Evolutionary conservation across 2,329 filamentous ascomycete genomes (phyloP).

Genomic region (Colletotrichum camelliae): DNA sequence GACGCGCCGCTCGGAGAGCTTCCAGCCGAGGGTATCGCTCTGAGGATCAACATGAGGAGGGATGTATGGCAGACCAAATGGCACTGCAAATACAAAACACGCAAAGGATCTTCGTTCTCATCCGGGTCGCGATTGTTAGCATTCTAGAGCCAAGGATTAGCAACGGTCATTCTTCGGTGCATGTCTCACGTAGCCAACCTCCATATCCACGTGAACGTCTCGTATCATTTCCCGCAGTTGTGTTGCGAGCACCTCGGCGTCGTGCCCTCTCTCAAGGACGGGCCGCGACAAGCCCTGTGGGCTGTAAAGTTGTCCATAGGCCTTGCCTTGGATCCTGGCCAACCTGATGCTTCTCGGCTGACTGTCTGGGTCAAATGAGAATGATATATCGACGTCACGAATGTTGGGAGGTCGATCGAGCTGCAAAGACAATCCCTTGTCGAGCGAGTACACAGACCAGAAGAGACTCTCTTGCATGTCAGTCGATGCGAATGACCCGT

Average conservation of each 20-base stretch:
- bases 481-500: not conserved
- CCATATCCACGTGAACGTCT: not conserved
- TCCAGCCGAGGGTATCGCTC: slow-evolving; percentile 23
- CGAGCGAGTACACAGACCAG: slow-evolving; percentile 39
- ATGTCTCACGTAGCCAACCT: not conserved
- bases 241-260: not conserved
- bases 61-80: slow-evolving; percentile 40
- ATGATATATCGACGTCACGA: slow-evolving; percentile 34
- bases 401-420: slow-evolving; percentile 38
- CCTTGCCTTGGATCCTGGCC: slow-evolving; percentile 32
- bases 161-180: not conserved
- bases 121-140: not conserved
- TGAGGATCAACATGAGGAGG: slow-evolving; percentile 36
- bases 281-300: slow-evolving; percentile 4
- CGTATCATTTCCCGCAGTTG: not conserved
- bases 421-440: slow-evolving; percentile 40
- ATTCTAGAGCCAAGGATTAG: not conserved
- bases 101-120: slow-evolving; percentile 27
- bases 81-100: slow-evolving; percentile 33
- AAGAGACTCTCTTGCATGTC: slow-evolving; percentile 31
- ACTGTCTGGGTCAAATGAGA: slow-evolving; percentile 21
- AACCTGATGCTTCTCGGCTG: slow-evolving; percentile 22
- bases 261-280: not conserved
- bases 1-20: slow-evolving; percentile 22
- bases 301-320: slow-evolving; percentile 39